Evolutionary conservation across 306 rosid genomes (phyloP).

Genomic region (Castanea crenata): DNA sequence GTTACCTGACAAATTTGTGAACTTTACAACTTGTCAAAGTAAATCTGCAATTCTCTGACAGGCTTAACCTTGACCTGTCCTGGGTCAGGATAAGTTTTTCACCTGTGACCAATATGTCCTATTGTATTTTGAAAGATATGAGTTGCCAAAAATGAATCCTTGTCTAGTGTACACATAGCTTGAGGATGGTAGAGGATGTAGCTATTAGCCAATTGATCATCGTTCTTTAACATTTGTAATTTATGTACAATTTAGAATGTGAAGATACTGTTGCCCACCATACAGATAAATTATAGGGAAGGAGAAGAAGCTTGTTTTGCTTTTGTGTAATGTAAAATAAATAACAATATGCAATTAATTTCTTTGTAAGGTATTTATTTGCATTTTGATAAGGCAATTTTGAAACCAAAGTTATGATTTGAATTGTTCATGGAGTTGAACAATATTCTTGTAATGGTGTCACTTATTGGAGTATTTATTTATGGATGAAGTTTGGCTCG

Average conservation of each 20-base stretch:
- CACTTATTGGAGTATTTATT: no score
- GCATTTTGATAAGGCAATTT: background rate
- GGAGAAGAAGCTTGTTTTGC: constrained; percentile 15
- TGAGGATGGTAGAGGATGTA: constrained; percentile 18
- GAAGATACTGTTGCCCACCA: constrained; percentile 17
- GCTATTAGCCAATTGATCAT: constrained; percentile 18
- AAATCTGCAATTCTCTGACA: constrained; percentile 2
- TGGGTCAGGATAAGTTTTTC: background rate
- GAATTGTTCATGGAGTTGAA: background rate
- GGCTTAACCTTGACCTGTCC: background rate
- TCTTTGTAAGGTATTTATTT: background rate
- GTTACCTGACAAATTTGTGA: background rate
- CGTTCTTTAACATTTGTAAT: constrained; percentile 18
- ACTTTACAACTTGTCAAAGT: background rate
- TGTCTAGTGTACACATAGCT: constrained; percentile 11
- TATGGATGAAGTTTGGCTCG: no score
- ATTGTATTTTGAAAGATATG: background rate
- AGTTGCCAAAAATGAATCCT: constrained; percentile 21
- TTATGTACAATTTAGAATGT: constrained; percentile 28
- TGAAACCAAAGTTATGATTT: background rate
- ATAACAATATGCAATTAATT: background rate
- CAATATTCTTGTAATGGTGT: no score
- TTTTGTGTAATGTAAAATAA: constrained; percentile 23
- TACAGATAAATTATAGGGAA: constrained; percentile 14
- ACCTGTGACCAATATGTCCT: background rate